Evolutionary conservation across 2,329 filamentous ascomycete species (phyloP).

Genomic region (Pseudomassariella vexata): DNA sequence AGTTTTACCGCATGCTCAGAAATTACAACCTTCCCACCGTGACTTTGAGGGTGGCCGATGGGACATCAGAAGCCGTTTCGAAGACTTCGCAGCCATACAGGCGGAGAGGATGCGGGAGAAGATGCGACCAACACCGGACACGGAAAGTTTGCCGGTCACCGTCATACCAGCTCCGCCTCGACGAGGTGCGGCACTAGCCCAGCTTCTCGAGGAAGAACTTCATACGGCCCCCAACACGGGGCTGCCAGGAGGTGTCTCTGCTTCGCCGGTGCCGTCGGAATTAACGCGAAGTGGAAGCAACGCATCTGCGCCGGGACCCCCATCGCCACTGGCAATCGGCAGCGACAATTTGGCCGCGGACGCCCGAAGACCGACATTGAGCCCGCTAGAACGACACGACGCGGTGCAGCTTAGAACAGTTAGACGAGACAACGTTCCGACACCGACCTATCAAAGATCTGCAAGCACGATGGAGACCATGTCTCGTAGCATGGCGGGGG

Average conservation of each 20-base stretch:
- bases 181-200: conserved; percentile 49
- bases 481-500: too few relatives aligned
- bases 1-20: conserved; percentile 24
- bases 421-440: conserved; percentile 9
- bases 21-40: conserved; percentile 14
- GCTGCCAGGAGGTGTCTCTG: too few relatives aligned
- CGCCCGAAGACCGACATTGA: conserved; percentile 9
- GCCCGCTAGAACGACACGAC: conserved; percentile 13
- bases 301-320: conserved; percentile 8
- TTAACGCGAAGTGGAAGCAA: conserved; percentile 8
- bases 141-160: conserved; percentile 50
- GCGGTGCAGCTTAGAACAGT: conserved; percentile 7
- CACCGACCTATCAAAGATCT: too few relatives aligned
- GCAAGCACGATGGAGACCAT: too few relatives aligned
- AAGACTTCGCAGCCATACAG: conserved; percentile 56
- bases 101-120: conserved; percentile 55
- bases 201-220: conserved; percentile 52
- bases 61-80: conserved; percentile 52
- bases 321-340: conserved; percentile 8
- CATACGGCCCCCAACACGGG: conserved; percentile 11
- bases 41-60: conserved; percentile 34
- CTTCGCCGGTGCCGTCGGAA: too few relatives aligned
- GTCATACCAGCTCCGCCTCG: conserved; percentile 58
- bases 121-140: conserved; percentile 47
- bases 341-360: conserved; percentile 12